phyloP scores from a whole-genome alignment of 2,329 filamentous ascomycete species.

The Colletotrichum navitas region DNA sequence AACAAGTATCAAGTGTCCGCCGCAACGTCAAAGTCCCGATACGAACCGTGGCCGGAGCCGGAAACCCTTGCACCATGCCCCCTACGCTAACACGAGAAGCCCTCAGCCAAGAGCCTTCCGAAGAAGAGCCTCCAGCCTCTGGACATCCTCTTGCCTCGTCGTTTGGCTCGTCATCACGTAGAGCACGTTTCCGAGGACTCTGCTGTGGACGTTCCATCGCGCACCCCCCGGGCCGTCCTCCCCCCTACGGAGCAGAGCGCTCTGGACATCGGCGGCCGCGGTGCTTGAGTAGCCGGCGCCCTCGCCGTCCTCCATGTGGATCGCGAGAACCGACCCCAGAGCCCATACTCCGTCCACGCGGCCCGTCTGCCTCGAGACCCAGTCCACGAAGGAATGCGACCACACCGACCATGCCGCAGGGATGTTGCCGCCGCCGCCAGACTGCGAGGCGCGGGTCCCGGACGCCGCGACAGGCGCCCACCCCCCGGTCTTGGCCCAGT shows the following conservation, averaged over 20 bases:
- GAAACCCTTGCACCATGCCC: too few species aligned
- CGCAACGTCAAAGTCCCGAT: too few species aligned
- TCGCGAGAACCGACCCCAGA: slow-evolving; percentile 79
- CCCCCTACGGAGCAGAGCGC: slow-evolving; percentile 30
- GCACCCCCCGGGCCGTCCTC: neutral
- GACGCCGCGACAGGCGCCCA: neutral
- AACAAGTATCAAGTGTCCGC: too few species aligned
- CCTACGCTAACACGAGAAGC: neutral
- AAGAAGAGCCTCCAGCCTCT: slow-evolving; percentile 51
- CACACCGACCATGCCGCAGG: slow-evolving; percentile 75
- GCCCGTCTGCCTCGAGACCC: slow-evolving; percentile 65
- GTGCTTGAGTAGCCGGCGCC: slow-evolving; percentile 62
- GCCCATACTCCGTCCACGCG: slow-evolving; percentile 77
- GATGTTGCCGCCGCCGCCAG: fast-evolving
- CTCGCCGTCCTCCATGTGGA: slow-evolving; percentile 62
- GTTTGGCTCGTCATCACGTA: slow-evolving; percentile 70
- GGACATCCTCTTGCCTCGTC: slow-evolving; percentile 50
- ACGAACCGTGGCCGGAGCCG: neutral
- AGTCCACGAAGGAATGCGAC: slow-evolving; percentile 70
- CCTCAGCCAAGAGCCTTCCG: neutral
- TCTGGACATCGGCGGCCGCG: slow-evolving; percentile 59
- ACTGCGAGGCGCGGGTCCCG: neutral
- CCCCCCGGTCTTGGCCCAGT: slow-evolving; percentile 64
- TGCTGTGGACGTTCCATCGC: slow-evolving; percentile 64
- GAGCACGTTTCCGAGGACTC: slow-evolving; percentile 69